These are phyloP conservation scores for Letharia columbiana DNA, from an alignment of 495 filamentous ascomycete species.

Conservation along the genomic window DNA sequence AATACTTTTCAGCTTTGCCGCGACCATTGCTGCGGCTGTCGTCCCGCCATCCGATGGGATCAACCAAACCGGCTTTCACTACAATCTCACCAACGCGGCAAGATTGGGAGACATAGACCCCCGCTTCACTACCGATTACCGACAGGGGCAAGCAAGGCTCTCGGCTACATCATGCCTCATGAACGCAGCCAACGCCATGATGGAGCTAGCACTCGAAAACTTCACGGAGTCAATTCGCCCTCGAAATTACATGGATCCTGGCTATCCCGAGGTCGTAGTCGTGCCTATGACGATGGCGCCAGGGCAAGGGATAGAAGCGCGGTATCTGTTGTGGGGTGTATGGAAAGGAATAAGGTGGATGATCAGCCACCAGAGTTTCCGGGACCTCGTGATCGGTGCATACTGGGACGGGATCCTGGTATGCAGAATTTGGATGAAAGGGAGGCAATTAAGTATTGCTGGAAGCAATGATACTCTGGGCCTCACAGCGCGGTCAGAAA, in stretches of 20 bases:
- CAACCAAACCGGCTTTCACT: neutral
- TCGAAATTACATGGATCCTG: neutral
- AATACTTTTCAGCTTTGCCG: neutral
- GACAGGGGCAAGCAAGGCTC: neutral
- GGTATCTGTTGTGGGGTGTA: neutral
- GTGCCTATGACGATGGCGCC: neutral
- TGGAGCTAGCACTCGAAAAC: neutral
- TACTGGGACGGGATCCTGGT: neutral
- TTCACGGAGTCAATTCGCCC: neutral
- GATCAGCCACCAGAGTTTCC: neutral
- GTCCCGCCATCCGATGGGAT: neutral
- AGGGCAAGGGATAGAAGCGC: neutral
- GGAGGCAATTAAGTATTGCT: neutral
- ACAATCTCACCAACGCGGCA: neutral
- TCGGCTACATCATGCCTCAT: neutral
- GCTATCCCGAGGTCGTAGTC: neutral
- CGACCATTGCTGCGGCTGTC: neutral
- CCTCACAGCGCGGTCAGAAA: neutral
- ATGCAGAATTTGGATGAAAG: neutral
- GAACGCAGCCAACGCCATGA: neutral
- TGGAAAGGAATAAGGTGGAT: constrained; percentile 2
- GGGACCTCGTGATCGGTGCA: neutral
- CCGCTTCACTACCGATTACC: neutral
- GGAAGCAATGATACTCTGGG: neutral
- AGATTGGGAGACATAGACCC: neutral